A percentile compares a stretch with the other conserved stretches of the same genome.
Evolutionary conservation across 1,139 yeast genomes (phyloP).

Genomic region (Geotrichum candidum): DNA sequence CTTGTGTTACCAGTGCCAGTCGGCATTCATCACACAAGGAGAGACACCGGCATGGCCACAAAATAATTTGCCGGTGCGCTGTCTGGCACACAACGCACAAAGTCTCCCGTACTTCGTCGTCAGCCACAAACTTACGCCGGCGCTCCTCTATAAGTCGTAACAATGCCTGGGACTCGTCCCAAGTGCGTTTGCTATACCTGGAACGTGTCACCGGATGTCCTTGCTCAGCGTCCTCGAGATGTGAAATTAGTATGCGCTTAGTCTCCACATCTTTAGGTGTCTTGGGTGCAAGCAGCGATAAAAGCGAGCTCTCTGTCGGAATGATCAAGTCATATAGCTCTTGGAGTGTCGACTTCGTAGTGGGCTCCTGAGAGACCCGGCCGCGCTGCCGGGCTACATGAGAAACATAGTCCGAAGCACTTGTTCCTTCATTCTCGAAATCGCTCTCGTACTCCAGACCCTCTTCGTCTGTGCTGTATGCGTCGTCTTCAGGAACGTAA

Average conservation of each 20-base stretch:
- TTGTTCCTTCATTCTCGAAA: constrained; percentile 17
- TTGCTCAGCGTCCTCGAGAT: constrained; percentile 4
- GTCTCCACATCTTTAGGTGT: constrained; percentile 23
- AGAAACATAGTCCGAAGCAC: constrained; percentile 10
- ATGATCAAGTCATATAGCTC: constrained; percentile 25
- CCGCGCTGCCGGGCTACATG: constrained; percentile 10
- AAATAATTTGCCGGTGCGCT: constrained; percentile 64
- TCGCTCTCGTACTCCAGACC: constrained; percentile 21
- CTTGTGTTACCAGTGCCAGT: constrained; percentile 63
- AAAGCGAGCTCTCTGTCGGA: constrained; percentile 23
- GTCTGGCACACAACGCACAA: constrained; percentile 77
- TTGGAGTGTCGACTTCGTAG: constrained; percentile 11
- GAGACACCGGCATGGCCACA: constrained; percentile 93
- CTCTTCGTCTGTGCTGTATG: constrained; percentile 22
- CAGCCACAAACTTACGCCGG: constrained; percentile 14
- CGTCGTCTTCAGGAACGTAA: constrained; percentile 22
- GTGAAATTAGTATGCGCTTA: constrained; percentile 21
- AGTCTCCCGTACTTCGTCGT: constrained; percentile 14
- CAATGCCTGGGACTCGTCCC: constrained; percentile 19
- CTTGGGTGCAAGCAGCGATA: constrained; percentile 25
- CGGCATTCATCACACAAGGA: constrained; percentile 85
- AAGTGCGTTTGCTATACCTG: constrained; percentile 19
- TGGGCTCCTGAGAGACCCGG: not conserved
- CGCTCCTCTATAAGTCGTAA: constrained; percentile 19
- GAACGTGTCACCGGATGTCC: constrained; percentile 22